Evolutionary conservation across 2,329 filamentous ascomycete species (phyloP), one percentile per base, ranked within the genome.

Genomic region (Sporothrix pseudoabietina): DNA sequence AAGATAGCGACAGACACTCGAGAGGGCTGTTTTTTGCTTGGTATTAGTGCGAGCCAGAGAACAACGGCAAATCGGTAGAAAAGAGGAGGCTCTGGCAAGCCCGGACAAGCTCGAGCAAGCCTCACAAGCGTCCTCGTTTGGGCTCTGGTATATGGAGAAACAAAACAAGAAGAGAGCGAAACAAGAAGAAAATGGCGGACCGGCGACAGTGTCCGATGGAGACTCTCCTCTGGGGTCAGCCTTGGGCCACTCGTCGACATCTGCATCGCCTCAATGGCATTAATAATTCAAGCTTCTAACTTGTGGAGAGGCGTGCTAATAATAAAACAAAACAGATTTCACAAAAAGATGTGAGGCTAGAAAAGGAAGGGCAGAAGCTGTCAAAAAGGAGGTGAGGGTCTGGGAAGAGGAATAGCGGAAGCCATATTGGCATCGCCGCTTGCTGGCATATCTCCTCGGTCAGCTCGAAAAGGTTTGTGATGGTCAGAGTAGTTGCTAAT

Each of bases 331-430:
- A 49, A 49, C 16, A 35, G 30, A 26, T 2, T n/a, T 14, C 12
- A 10, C 5, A 30, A 44, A 44, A 30, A 3, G n/a, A 44, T 8
- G 12, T n/a, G 7, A 49, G 14, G 19, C 44, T 5, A 69, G 47
- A 54, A 69, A 52, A 26, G 47, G 5, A 14, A 69, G 39, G 30
- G 19, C 26, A 39, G 35, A 52, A 69, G 26, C 4, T 10, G 26
- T 39, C 68, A n/a, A 39, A 70, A 32, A 55, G 19, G 49, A 39
- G 66, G 49, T 39, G 49, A 69, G 66, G 66, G 49, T 55, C 66
- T 55, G 49, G 39, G 9, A 30, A 12, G 26, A 55, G 52, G 10
- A 4, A 10, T 12, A 32, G 19, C 39, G 12, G 32, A 32, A 32
- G 39, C 39, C 22, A 22, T 3, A 9, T 30, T 41, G 44, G 32